Evolutionary conservation across 2,329 filamentous ascomycete genomes (phyloP).

Genomic region (Nakataea oryzae): DNA sequence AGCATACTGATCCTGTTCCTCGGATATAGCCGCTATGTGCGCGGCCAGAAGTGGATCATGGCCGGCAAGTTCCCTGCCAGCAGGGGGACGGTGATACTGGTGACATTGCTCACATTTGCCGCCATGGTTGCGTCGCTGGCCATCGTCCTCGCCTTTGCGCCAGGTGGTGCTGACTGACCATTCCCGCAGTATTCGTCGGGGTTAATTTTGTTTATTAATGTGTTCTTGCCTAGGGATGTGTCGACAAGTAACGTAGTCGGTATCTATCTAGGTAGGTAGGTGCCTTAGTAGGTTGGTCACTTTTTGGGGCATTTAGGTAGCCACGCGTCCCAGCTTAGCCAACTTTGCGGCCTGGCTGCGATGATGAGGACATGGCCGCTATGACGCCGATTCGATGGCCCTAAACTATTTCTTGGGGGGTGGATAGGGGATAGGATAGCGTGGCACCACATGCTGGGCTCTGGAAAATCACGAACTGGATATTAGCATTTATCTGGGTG

Average conservation of each 20-base stretch:
- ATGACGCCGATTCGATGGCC: too few species aligned
- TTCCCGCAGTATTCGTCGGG: neutral
- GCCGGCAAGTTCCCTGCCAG: constrained; percentile 71
- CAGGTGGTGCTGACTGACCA: neutral
- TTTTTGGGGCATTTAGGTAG: too few species aligned
- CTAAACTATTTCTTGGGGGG: too few species aligned
- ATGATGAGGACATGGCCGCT: too few species aligned
- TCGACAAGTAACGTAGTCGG: neutral
- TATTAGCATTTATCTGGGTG: too few species aligned
- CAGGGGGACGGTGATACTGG: constrained; percentile 61
- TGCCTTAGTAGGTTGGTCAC: too few species aligned
- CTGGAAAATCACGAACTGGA: too few species aligned
- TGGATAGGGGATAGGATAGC: too few species aligned
- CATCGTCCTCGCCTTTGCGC: constrained; percentile 33
- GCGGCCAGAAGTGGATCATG: constrained; percentile 71
- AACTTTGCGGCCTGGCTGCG: too few species aligned
- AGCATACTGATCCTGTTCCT: constrained; percentile 65
- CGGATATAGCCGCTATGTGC: constrained; percentile 70
- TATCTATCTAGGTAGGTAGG: too few species aligned
- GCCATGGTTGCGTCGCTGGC: constrained; percentile 51
- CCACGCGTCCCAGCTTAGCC: too few species aligned
- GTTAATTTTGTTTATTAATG: neutral
- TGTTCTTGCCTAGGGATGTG: neutral
- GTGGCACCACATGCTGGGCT: too few species aligned
- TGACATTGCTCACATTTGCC: constrained; percentile 48